Percentiles rank a stretch among this genome's conserved stretches.
These are phyloP conservation scores for Erigeron philadelphicus DNA, from an alignment of 140 eudicot species.

Conservation along the genomic window DNA sequence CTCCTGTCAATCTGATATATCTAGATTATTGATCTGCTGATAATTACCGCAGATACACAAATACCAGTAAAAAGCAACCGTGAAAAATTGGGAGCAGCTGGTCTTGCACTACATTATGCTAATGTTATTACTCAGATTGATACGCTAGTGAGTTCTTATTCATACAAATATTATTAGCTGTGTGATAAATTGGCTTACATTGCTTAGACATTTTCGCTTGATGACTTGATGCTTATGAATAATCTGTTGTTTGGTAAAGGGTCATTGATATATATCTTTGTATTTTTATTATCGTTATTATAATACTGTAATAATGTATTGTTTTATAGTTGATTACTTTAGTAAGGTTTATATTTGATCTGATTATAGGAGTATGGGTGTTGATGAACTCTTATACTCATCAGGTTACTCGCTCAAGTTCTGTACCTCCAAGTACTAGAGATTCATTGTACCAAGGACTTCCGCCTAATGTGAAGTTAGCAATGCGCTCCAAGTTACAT, in stretches of 20 bases:
- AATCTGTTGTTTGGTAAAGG: neutral
- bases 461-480: slow-evolving; percentile 70
- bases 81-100: slow-evolving; percentile 81
- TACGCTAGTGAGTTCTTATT: slow-evolving; percentile 65
- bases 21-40: slow-evolving; percentile 10
- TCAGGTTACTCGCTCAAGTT: slow-evolving; percentile 86
- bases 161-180: slow-evolving; percentile 2
- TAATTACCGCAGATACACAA: slow-evolving; percentile 47
- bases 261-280: neutral
- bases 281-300: neutral
- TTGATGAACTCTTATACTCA: slow-evolving; percentile 17
- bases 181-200: neutral
- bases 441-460: slow-evolving; percentile 93
- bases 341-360: slow-evolving; percentile 8
- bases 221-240: neutral
- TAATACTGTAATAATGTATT: neutral
- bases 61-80: slow-evolving; percentile 50
- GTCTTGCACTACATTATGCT: slow-evolving; percentile 95
- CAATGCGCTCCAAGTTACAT: slow-evolving; percentile 68
- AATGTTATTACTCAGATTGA: slow-evolving; percentile 85
- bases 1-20: neutral
- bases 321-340: neutral
- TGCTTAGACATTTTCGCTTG: neutral
- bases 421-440: slow-evolving; percentile 86
- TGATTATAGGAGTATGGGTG: neutral